Base-by-base conservation (phyloP, 495 filamentous ascomycete genomes). In the Hyaloscypha hepaticicola region DNA sequence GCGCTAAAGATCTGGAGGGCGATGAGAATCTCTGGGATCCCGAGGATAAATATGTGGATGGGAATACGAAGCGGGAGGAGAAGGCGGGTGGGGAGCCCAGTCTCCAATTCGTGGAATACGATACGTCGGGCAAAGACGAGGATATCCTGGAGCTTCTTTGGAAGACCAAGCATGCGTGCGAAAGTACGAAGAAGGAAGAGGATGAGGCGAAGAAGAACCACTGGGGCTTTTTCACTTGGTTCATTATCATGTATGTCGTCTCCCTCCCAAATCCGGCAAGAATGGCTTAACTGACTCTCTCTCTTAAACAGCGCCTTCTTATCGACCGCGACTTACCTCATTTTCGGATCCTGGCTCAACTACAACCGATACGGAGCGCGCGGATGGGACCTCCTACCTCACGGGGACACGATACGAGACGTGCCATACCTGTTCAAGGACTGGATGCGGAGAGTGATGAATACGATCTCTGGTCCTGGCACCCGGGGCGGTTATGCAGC, bases 211-310 rank as follows among this genome's bases (percentile, higher is more conserved):
- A 74, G 51, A 66, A 25, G 58, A 68, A 71, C 9, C 77, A 81
- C 60, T 98, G 94, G 96, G 95, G 96, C 0, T 94, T 97, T 77
- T 97, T 99, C 73, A 97, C 95, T 11, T 99, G 95, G 95, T 80
- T 98, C 66, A 87, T 98, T 66, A 89, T 99, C 68, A 88, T 99
- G 94, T 96, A 78, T 82, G 91, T 85, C n/a, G 51, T 64, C 45
- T 57, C 22, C 50, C 28, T 22, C 55, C 6, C 38, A 11, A 9
- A 19, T 16, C 19, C 38, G 14, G 38, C 38, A 45, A 16, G 3
- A 0, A 45, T 45, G 16, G 31, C 38, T 55, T 63, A 55, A 60
- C 58, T 31, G 14, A 16, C 12, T 7, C 19, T 5, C 53, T 8
- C 19, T 5, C 53, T 8, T 21, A 4, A 50, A 61, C 68, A 94